Evolutionary conservation across 208 protist genomes (phyloP).

Genomic region (Trypanosoma vivax): DNA sequence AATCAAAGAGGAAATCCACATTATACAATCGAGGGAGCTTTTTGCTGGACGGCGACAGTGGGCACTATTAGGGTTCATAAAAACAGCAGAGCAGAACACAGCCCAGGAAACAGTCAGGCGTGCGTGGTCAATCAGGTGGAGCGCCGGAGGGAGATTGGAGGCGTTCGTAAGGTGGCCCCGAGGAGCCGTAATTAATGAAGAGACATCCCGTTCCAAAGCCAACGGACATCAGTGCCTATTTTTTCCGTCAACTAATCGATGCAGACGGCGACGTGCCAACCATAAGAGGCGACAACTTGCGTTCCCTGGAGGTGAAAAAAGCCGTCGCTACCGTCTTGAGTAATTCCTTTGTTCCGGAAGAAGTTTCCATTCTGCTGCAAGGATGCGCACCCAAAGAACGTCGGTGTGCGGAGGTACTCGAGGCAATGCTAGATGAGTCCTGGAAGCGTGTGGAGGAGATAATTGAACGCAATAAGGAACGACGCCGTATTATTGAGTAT

Average conservation of each 20-base stretch:
- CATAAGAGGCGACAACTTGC: neutral
- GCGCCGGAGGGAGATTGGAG: too few relatives aligned
- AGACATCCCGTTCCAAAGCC: constrained; percentile 25
- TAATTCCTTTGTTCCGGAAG: constrained; percentile 25
- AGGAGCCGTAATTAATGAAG: constrained; percentile 21
- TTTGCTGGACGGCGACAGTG: too few relatives aligned
- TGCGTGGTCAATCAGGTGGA: too few relatives aligned
- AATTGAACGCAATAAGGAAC: constrained; percentile 33
- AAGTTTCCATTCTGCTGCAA: constrained; percentile 13
- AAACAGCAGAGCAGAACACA: too few relatives aligned
- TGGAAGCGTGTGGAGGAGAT: constrained; percentile 58
- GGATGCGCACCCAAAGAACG: constrained; percentile 20
- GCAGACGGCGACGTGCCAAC: neutral
- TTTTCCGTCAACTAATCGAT: constrained; percentile 48
- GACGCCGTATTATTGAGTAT: constrained; percentile 23
- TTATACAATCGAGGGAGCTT: too few relatives aligned
- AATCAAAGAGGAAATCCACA: too few relatives aligned
- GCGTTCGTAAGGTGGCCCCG: too few relatives aligned
- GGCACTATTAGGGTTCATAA: too few relatives aligned
- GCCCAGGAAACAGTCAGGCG: too few relatives aligned
- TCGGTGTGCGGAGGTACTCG: constrained; percentile 21
- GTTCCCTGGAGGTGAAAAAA: neutral
- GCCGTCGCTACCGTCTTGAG: constrained; percentile 21
- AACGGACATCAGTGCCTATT: constrained; percentile 34
- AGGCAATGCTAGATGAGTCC: constrained; percentile 23